Evolutionary conservation across 2,329 filamentous ascomycete species (phyloP), one percentile per base, ranked within the genome.

Genomic region (Pseudopithomyces maydicus): DNA sequence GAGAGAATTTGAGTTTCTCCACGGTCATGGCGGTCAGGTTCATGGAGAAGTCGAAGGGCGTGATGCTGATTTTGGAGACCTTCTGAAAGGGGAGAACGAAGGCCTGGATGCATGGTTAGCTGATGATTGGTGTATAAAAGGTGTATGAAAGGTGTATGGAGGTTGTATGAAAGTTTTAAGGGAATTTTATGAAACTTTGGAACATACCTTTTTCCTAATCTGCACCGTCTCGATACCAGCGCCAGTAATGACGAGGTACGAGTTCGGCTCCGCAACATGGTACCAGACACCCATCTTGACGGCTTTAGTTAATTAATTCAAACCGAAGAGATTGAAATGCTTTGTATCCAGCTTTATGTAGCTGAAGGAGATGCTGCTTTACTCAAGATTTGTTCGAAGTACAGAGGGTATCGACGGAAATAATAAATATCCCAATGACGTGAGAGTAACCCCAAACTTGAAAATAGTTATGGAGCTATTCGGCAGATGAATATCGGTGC

Each of bases 201-300:
- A 92, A 33, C 29, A 36, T 54, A 88, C 83, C 63, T 91, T 89
- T 78, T 96, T 96, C 71, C 85, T 87, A 75, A 96, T 92, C 65
- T 85, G 85, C 66, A 96, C 86, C 68, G 84, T 88, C 42, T 87
- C 82, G 66, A 96, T 84, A 63, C 88, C 87, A 78, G 88, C 88
- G 78, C 92, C 91, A 67, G 91, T 95, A 67, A 95, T 85, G 81
- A 91, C 91, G 77, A 96, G 89, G 82, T 95, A 96, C 78, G 92
- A 86, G 78, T 92, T 90, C 26, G 90, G 88, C 54, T 86, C 85
- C 19, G 90, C 88, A 62, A 92, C 84, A 74, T 82, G 85, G 78
- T 89, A 91, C 65, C 84, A 84, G 81, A 84, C 20, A n/a, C 46
- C 65, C 70, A 73, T 74, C 19, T 63, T 69, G 58, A 29, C 44